A percentile compares a stretch with the other conserved stretches of the same genome.
Conservation (phyloP, 1,284 basidiomycete species). For the Malassezia psittaci region DNA sequence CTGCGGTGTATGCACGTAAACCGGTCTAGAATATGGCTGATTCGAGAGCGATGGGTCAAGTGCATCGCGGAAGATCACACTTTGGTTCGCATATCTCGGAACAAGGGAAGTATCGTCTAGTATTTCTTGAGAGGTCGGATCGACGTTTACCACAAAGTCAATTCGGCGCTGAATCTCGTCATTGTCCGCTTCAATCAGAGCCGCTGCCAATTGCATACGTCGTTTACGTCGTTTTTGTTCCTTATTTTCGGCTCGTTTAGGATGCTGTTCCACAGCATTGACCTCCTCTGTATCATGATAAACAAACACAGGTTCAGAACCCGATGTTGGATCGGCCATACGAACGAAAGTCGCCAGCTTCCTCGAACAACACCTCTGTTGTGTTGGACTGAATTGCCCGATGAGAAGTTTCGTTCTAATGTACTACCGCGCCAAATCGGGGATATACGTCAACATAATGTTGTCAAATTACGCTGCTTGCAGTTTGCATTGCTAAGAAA, state of each 20-base stretch:
- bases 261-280: neutral
- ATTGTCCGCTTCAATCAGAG: constrained; percentile 46
- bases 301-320: no score
- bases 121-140: neutral
- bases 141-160: constrained; percentile 10
- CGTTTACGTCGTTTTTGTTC: constrained; percentile 1
- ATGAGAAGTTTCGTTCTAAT: neutral
- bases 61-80: constrained; percentile 9
- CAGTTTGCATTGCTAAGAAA: neutral
- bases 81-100: constrained; percentile 2
- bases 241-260: neutral
- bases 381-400: neutral
- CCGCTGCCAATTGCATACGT: constrained; percentile 34
- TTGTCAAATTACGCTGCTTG: neutral
- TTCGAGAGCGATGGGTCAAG: neutral
- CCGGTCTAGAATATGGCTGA: neutral
- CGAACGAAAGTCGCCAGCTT: no score
- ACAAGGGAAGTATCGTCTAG: neutral
- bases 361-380: no score
- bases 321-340: no score
- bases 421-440: neutral
- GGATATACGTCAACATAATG: neutral
- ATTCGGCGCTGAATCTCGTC: constrained; percentile 29
- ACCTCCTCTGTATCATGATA: neutral
- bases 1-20: constrained; percentile 6